A percentile compares a stretch with the other conserved stretches of the same genome.
phyloP scores from a whole-genome alignment of 345 rosid genomes.

The Conringia planisiliqua region DNA sequence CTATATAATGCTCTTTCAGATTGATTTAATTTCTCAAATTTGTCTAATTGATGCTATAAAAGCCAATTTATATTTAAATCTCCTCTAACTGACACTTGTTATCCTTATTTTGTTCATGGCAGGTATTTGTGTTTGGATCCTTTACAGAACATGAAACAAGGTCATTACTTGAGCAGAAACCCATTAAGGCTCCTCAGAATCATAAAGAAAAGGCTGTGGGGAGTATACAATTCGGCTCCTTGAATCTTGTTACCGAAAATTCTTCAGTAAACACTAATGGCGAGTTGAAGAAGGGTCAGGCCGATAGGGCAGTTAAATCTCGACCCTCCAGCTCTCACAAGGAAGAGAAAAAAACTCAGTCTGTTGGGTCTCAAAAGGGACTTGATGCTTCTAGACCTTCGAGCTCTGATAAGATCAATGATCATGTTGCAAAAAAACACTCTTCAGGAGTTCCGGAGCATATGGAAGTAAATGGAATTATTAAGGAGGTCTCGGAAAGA shows the following conservation, averaged over 20 bases:
- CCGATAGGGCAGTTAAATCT: slow-evolving; percentile 33
- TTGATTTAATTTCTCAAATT: neutral
- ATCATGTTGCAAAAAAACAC: slow-evolving; percentile 24
- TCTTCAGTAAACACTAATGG: slow-evolving; percentile 41
- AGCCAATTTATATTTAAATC: neutral
- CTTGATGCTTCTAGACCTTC: slow-evolving; percentile 26
- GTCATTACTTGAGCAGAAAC: slow-evolving; percentile 44
- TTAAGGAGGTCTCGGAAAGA: slow-evolving; percentile 17
- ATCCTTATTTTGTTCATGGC: slow-evolving; percentile 14
- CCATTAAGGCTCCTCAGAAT: slow-evolving; percentile 35
- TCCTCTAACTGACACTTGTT: neutral
- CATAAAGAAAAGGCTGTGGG: slow-evolving; percentile 39
- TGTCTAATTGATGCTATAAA: neutral
- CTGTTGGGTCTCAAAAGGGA: slow-evolving; percentile 7
- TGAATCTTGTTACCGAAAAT: slow-evolving; percentile 34
- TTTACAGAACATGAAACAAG: slow-evolving; percentile 88
- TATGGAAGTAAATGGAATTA: slow-evolving; percentile 46
- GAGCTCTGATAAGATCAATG: slow-evolving; percentile 20
- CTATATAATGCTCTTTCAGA: neutral
- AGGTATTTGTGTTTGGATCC: slow-evolving; percentile 78
- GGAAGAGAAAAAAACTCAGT: slow-evolving; percentile 26
- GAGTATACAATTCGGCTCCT: slow-evolving; percentile 59
- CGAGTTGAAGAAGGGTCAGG: slow-evolving; percentile 33
- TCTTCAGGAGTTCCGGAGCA: slow-evolving; percentile 19
- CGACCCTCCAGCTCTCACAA: slow-evolving; percentile 33